Percentiles rank a stretch among this genome's conserved stretches.
These are phyloP conservation scores for Linum usitatissimum DNA, from an alignment of 345 rosid species.

Conservation along the genomic window DNA sequence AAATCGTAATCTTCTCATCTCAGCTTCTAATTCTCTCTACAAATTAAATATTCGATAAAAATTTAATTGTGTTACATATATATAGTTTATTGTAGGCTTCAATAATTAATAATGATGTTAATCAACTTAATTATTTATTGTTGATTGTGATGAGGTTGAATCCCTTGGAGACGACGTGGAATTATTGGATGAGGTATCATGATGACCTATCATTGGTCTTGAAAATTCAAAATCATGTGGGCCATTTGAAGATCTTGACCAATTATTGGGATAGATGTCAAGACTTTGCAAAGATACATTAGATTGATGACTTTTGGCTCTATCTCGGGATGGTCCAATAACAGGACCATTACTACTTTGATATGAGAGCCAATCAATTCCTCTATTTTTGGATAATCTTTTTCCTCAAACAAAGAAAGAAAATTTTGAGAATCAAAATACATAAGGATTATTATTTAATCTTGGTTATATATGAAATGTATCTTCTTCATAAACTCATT, in stretches of 20 bases:
- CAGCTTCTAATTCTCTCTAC: slow-evolving; percentile 64
- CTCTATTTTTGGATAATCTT: slow-evolving; percentile 21
- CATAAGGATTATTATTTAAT: not conserved
- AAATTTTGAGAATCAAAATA: not conserved
- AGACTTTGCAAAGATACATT: slow-evolving; percentile 29
- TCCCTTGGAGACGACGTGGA: slow-evolving; percentile 24
- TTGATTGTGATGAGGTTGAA: slow-evolving; percentile 15
- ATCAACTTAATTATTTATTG: slow-evolving; percentile 23
- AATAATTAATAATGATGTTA: not conserved
- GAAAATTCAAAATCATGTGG: slow-evolving; percentile 28
- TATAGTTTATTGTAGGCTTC: no score
- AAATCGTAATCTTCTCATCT: slow-evolving; percentile 77
- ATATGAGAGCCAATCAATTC: slow-evolving; percentile 22
- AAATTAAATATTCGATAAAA: slow-evolving; percentile 1
- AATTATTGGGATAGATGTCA: slow-evolving; percentile 16
- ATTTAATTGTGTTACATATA: no score
- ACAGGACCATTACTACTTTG: slow-evolving; percentile 21
- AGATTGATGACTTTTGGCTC: slow-evolving; percentile 18
- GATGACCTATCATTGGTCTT: slow-evolving; percentile 4
- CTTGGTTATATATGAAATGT: not conserved
- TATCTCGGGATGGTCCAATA: slow-evolving; percentile 20
- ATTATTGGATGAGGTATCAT: slow-evolving; percentile 16
- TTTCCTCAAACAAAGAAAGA: slow-evolving; percentile 5
- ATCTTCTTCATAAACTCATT: no score
- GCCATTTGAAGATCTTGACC: slow-evolving; percentile 20